Conservation (phyloP, 306 rosid genomes). For the Acacia melanoxylon region DNA sequence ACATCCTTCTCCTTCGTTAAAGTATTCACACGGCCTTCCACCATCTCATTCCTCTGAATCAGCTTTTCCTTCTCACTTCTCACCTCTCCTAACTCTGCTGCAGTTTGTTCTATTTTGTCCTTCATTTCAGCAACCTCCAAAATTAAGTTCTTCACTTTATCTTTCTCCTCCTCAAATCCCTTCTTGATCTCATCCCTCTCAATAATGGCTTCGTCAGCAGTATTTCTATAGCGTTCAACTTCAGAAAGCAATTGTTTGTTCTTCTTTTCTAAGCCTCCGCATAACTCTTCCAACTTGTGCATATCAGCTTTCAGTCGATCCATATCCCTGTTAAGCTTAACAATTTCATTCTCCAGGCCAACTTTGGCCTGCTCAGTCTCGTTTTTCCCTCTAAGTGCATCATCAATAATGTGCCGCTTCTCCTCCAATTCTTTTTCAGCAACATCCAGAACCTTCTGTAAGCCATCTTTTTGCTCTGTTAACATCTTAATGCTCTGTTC, state of each 20-base stretch:
- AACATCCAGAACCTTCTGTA: conserved; percentile 22
- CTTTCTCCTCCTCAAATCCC: conserved; percentile 49
- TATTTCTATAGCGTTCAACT: conserved; percentile 27
- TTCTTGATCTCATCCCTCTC: conserved; percentile 32
- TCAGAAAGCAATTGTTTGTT: conserved; percentile 41
- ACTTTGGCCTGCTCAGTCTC: conserved; percentile 46
- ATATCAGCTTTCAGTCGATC: conserved; percentile 34
- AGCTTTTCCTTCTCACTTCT: conserved; percentile 38
- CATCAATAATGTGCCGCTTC: conserved; percentile 40
- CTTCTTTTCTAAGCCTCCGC: conserved; percentile 36
- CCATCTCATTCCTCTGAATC: conserved; percentile 31
- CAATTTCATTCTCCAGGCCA: conserved; percentile 36
- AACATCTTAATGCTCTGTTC: conserved; percentile 43
- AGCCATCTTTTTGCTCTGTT: conserved; percentile 21
- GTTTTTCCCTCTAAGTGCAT: conserved; percentile 20
- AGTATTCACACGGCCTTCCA: conserved; percentile 34
- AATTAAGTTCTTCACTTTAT: conserved; percentile 42
- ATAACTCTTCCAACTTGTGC: conserved; percentile 20
- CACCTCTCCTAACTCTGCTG: conserved; percentile 32
- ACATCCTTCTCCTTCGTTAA: conserved; percentile 51
- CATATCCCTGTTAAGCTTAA: conserved; percentile 37
- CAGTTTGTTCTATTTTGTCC: conserved; percentile 37
- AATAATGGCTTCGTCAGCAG: conserved; percentile 18
- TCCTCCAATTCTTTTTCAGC: conserved; percentile 32
- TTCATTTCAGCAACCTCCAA: conserved; percentile 37